A percentile compares a stretch with the other conserved stretches of the same genome.
phyloP scores from a whole-genome alignment of 805 yeast genomes.

The Lipomyces mesembrius region DNA sequence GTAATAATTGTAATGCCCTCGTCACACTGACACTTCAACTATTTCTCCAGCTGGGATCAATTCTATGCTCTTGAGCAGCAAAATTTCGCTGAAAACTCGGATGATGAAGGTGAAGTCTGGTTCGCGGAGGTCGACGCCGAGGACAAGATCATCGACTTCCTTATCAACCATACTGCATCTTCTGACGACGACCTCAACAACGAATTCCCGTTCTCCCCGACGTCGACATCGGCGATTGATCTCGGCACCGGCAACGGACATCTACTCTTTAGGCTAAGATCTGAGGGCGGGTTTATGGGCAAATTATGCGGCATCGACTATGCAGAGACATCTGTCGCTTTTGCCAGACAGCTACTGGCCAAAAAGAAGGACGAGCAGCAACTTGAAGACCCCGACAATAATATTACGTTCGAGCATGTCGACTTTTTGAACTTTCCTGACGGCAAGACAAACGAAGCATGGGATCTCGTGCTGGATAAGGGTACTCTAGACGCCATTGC shows the following conservation, averaged over 20 bases:
- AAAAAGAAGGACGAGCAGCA: slow-evolving; percentile 47
- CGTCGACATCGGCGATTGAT: slow-evolving; percentile 19
- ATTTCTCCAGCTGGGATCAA: slow-evolving; percentile 69
- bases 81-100: slow-evolving; percentile 73
- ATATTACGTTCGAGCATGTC: slow-evolving; percentile 61
- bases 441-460: slow-evolving; percentile 50
- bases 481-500: slow-evolving; percentile 98
- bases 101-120: slow-evolving; percentile 96
- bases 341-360: slow-evolving; percentile 65
- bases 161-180: slow-evolving; percentile 56
- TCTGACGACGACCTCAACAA: slow-evolving; percentile 25
- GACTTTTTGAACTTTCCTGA: slow-evolving; percentile 62
- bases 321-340: slow-evolving; percentile 74
- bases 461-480: slow-evolving; percentile 83
- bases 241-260: slow-evolving; percentile 98
- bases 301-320: slow-evolving; percentile 79
- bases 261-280: slow-evolving; percentile 72
- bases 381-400: slow-evolving; percentile 39
- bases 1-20: slow-evolving; percentile 33
- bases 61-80: slow-evolving; percentile 74
- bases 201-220: slow-evolving; percentile 23
- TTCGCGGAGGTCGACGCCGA: slow-evolving; percentile 96
- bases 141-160: slow-evolving; percentile 72
- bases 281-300: slow-evolving; percentile 59
- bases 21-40: background rate